Base-by-base conservation (phyloP, 306 rosid genomes). In the Cicer judaicum region DNA sequence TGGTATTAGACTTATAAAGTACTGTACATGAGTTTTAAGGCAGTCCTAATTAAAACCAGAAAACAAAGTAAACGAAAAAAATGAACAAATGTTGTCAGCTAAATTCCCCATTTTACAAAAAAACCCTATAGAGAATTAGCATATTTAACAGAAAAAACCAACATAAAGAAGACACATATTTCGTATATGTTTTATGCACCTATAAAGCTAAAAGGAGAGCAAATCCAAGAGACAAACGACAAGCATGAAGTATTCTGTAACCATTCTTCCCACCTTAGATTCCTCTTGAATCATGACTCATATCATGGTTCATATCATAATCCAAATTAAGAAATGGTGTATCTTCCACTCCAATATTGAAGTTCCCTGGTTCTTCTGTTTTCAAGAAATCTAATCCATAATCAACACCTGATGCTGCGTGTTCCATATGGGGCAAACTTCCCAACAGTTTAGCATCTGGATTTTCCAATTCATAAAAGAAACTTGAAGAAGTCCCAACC, bases 371-470 rank as follows among this genome's bases (percentile, higher is more conserved):
- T 53, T 75, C 80, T 19, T 75, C 92, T 12, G 78, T n/a, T 75
- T 84, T 91, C 34, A 85, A 42, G 78, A 91, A 87, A 78, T 90
- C 96, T 16, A 79, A 84, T 10, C 91, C 77, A 18, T 87, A 88
- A 64, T 88, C 91, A 10, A 76, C 52, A 60, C 41, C 72, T 0
- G 88, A 77, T 15, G 84, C 46, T 13, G 79, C 39, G 50, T 84
- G 84, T 13, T 91, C 96, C 89, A 86, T 84, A 57, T 86, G 88
- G 39, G 81, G 78, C 62, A 86, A 72, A 69, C 90, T 87, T 43
- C 96, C 97, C 10, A 89, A 80, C 61, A 88, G 66, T 81, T 84
- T 91, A n/a, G 89, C 87, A 39, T 89, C 97, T 15, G 91, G 91
- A 54, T 86, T 84, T 68, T 87, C 83, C 70, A 85, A 6, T 56